These are phyloP conservation scores for Annulohypoxylon stygium DNA, from an alignment of 495 filamentous ascomycete species.

Conservation along the genomic window DNA sequence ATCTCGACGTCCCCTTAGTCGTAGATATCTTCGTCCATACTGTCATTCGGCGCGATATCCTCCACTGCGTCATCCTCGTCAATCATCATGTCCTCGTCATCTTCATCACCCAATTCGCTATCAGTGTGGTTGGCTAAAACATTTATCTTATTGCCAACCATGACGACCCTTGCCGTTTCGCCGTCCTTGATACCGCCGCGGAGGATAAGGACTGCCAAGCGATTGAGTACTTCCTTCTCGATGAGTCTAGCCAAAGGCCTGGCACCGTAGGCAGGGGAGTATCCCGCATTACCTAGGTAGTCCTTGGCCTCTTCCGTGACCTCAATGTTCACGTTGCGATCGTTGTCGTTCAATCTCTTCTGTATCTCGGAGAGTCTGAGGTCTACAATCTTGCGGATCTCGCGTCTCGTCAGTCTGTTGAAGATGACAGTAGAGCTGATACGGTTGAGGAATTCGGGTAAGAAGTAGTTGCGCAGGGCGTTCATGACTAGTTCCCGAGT, in stretches of 20 bases:
- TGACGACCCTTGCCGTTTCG: slow-evolving; percentile 80
- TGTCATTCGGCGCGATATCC: slow-evolving; percentile 72
- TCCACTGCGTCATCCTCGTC: slow-evolving; percentile 78
- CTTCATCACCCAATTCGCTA: slow-evolving; percentile 66
- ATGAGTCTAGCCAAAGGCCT: slow-evolving; percentile 88
- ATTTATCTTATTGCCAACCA: slow-evolving; percentile 77
- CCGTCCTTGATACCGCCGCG: slow-evolving; percentile 86
- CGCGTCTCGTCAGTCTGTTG: slow-evolving; percentile 88
- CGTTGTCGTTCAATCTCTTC: slow-evolving; percentile 83
- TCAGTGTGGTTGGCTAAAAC: slow-evolving; percentile 85
- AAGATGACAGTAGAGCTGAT: slow-evolving; percentile 97
- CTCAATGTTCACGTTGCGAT: slow-evolving; percentile 81
- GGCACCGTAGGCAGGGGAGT: slow-evolving; percentile 94
- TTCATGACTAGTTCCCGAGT: slow-evolving; percentile 90
- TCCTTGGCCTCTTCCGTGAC: slow-evolving; percentile 87
- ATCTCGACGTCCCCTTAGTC: slow-evolving; percentile 54
- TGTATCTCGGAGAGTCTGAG: slow-evolving; percentile 90
- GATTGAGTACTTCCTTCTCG: slow-evolving; percentile 96
- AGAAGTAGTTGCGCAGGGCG: slow-evolving; percentile 91
- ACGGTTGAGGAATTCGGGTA: slow-evolving; percentile 98
- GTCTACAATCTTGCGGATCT: slow-evolving; percentile 97
- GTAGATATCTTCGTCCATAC: slow-evolving; percentile 81
- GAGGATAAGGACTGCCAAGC: slow-evolving; percentile 88
- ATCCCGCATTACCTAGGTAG: slow-evolving; percentile 88
- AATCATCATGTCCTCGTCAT: slow-evolving; percentile 74